A percentile compares a stretch with the other conserved stretches of the same genome.
Evolutionary conservation across 1,284 basidiomycete species (phyloP).

Genomic region (Taiwanofungus camphoratus): DNA sequence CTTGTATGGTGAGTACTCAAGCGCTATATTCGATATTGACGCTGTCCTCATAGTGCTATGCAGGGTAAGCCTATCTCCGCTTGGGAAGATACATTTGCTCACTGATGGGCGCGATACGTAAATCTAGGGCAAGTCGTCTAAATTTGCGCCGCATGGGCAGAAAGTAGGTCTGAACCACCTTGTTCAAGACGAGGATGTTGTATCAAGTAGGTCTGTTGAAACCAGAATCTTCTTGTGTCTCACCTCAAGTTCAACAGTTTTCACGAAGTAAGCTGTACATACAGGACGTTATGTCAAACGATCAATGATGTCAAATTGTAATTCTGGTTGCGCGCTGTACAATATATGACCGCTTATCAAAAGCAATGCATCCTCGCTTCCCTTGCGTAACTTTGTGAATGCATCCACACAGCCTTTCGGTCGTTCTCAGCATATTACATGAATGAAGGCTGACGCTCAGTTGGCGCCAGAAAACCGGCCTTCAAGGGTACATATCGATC

Average conservation of each 20-base stretch:
- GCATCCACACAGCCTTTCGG: too few species aligned
- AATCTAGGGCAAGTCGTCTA: constrained; percentile 80
- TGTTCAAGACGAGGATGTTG: constrained; percentile 92
- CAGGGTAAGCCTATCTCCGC: constrained; percentile 8
- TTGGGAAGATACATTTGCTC: neutral
- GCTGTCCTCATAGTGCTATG: constrained; percentile 2
- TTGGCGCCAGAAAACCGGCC: too few species aligned
- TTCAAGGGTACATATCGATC: too few species aligned
- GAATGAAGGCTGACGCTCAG: too few species aligned
- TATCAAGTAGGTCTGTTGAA: constrained; percentile 63
- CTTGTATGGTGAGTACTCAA: constrained; percentile 69
- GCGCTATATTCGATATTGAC: neutral
- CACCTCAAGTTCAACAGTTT: constrained; percentile 28
- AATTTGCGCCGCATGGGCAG: constrained; percentile 89
- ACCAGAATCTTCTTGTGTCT: neutral
- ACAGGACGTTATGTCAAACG: too few species aligned
- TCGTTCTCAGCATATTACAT: too few species aligned
- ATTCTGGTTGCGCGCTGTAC: too few species aligned
- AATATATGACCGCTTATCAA: too few species aligned
- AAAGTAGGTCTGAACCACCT: constrained; percentile 87
- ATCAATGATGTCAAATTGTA: too few species aligned
- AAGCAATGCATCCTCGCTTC: too few species aligned
- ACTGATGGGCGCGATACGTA: neutral
- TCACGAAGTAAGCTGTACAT: constrained; percentile 27
- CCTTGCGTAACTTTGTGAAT: too few species aligned